These are phyloP conservation scores for Serendipita indica DNA, from an alignment of 768 basidiomycete species.

Conservation along the genomic window DNA sequence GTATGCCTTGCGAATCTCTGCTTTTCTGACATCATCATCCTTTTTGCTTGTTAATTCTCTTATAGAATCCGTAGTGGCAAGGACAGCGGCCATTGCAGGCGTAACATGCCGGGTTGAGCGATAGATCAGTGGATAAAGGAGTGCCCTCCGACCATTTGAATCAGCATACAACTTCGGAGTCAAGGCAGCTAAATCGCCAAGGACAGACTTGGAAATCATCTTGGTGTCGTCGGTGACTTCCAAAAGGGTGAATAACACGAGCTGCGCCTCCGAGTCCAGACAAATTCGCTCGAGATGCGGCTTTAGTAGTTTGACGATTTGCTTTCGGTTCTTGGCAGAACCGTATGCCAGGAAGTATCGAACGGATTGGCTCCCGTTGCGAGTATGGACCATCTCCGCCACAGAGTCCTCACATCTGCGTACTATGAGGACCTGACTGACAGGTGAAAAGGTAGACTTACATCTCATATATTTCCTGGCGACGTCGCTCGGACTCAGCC, in stretches of 20 bases:
- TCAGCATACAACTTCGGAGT: constrained; percentile 42
- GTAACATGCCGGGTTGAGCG: constrained; percentile 79
- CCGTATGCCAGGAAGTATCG: constrained; percentile 75
- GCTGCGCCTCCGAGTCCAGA: constrained; percentile 75
- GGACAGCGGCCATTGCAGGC: constrained; percentile 53
- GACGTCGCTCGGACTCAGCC: constrained; percentile 53
- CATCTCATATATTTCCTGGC: constrained; percentile 71
- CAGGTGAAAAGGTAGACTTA: constrained; percentile 22
- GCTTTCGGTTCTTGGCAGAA: constrained; percentile 87
- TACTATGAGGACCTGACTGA: not conserved
- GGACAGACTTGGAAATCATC: constrained; percentile 63
- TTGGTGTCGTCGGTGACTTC: constrained; percentile 92
- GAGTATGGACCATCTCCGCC: constrained; percentile 89
- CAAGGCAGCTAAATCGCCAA: constrained; percentile 48
- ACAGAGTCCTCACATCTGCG: constrained; percentile 66
- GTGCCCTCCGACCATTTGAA: constrained; percentile 62
- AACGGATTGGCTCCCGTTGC: constrained; percentile 73
- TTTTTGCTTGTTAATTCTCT: constrained; percentile 73
- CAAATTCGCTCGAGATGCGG: constrained; percentile 84
- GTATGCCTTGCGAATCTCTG: constrained; percentile 58
- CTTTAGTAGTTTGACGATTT: constrained; percentile 76
- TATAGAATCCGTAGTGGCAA: constrained; percentile 59
- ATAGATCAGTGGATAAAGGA: constrained; percentile 72
- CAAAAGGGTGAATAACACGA: constrained; percentile 77
- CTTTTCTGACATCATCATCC: constrained; percentile 40